Evolutionary conservation across 805 yeast species (phyloP), one percentile per base, ranked within the genome.

Genomic region (Ogataea parapolymorpha): DNA sequence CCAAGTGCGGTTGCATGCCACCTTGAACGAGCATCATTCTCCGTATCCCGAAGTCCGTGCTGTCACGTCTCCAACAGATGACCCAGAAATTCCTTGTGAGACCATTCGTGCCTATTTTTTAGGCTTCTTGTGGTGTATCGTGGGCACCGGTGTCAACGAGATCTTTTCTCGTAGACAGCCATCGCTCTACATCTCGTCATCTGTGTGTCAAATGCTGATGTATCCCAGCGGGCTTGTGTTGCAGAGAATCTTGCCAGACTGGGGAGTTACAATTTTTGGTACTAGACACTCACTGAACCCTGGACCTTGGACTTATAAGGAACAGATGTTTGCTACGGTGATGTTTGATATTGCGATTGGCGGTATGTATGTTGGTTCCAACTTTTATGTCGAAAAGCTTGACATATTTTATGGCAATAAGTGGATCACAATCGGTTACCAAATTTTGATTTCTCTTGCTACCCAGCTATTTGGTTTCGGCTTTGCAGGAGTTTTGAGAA

Each of bases 1-100:
- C 17, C 56, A 61, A 37, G 50, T 53, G 14, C 55, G 54, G 39
- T 42, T 58, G 30, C 49, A 54, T 26, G 75, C 74, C 16, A 65
- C 68, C 24, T 51, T 61, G 23, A 65, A 67, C n/a, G 48, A 56
- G 62, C 72, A 54, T 46, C 45, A 68, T 50, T 74, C 80, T 15
- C 84, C 85, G 8, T 80, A 80, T 55, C 77, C 83, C 1, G 86
- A 80, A 59, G 85, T 80, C 15, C 70, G 87, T 58, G 75, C 85
- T 20, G 74, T 80, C 16, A 77, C 77, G 26, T 73, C 79, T 6
- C 67, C 74, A 8, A 56, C 62, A 8, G 82, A 77, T 54, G 81
- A 78, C 56, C 70, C 73, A 1, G 47, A 67, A 4, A 55, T 74
- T 15, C 68, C 68, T 5, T 70, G 71, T 46, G 79, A 75, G 63